These are phyloP conservation scores for Rostrohypoxylon terebratum DNA, from an alignment of 495 filamentous ascomycete genomes.

Conservation along the genomic window DNA sequence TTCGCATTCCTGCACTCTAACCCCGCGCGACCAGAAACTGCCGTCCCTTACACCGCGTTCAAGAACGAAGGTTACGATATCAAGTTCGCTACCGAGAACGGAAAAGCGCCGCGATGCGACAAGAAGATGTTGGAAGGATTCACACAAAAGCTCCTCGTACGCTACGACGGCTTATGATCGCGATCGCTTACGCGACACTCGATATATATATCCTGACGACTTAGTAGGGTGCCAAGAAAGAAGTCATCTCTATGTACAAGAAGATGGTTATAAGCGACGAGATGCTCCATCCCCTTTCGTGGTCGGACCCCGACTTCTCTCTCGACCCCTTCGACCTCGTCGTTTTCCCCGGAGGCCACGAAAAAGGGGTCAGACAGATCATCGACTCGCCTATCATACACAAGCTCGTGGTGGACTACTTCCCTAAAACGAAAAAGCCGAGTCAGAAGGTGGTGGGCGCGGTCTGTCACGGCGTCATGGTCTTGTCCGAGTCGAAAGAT, in stretches of 20 bases:
- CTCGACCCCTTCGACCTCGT: conserved; percentile 62
- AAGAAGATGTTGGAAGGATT: conserved; percentile 64
- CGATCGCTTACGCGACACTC: conserved; percentile 6
- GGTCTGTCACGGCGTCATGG: conserved; percentile 68
- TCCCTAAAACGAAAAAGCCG: conserved; percentile 61
- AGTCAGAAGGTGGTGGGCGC: conserved; percentile 60
- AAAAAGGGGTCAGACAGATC: conserved; percentile 63
- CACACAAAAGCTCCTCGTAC: conserved; percentile 64
- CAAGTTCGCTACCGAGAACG: conserved; percentile 64
- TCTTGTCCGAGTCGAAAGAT: conserved; percentile 58
- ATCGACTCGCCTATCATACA: conserved; percentile 65
- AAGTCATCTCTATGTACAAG: conserved; percentile 56
- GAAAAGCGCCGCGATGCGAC: conserved; percentile 62
- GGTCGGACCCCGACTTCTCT: conserved; percentile 60
- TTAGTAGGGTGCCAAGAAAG: conserved; percentile 60
- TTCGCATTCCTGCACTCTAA: not conserved
- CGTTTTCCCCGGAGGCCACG: conserved; percentile 66
- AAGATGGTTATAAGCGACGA: conserved; percentile 59
- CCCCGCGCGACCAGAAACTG: conserved; percentile 56
- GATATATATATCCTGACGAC: conserved; percentile 27
- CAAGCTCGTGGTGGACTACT: conserved; percentile 60
- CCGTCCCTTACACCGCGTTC: conserved; percentile 63
- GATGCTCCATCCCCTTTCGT: conserved; percentile 57
- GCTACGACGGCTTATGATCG: conserved; percentile 23
- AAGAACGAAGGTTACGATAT: conserved; percentile 64